Evolutionary conservation across 805 yeast species (phyloP).

Genomic region (Barnettozyma botsteinii): DNA sequence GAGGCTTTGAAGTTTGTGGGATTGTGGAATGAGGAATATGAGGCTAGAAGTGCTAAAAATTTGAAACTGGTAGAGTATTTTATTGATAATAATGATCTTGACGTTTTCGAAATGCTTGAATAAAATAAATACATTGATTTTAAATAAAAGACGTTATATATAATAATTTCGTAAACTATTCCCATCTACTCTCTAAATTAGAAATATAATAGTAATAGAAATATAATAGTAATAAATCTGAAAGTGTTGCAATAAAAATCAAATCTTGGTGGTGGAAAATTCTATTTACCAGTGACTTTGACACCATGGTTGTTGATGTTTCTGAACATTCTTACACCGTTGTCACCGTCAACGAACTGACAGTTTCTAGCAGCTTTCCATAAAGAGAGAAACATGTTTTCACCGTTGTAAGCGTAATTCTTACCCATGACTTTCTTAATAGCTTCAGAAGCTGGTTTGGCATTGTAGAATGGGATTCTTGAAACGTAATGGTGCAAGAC

Average conservation of each 20-base stretch:
- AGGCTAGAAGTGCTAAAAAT: conserved; percentile 34
- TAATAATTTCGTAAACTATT: neutral
- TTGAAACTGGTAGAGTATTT: conserved; percentile 34
- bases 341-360: conserved; percentile 69
- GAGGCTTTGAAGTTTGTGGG: conserved; percentile 55
- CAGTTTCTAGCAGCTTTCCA: conserved; percentile 62
- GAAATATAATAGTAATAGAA: too few species aligned
- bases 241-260: neutral
- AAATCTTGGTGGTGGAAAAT: neutral
- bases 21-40: conserved; percentile 47
- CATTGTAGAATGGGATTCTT: conserved; percentile 83
- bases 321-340: conserved; percentile 70
- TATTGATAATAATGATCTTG: conserved; percentile 33
- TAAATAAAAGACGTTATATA: neutral
- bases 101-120: conserved; percentile 15
- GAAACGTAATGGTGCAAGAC: conserved; percentile 82
- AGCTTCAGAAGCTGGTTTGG: conserved; percentile 72
- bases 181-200: too few species aligned
- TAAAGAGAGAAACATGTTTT: conserved; percentile 66
- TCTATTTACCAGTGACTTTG: conserved; percentile 10
- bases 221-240: neutral
- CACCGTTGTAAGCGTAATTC: conserved; percentile 60
- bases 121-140: neutral
- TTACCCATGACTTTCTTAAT: conserved; percentile 81
- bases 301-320: conserved; percentile 59